These are phyloP conservation scores for Rauvolfia tetraphylla DNA, from an alignment of 257 asterid species.

Conservation along the genomic window DNA sequence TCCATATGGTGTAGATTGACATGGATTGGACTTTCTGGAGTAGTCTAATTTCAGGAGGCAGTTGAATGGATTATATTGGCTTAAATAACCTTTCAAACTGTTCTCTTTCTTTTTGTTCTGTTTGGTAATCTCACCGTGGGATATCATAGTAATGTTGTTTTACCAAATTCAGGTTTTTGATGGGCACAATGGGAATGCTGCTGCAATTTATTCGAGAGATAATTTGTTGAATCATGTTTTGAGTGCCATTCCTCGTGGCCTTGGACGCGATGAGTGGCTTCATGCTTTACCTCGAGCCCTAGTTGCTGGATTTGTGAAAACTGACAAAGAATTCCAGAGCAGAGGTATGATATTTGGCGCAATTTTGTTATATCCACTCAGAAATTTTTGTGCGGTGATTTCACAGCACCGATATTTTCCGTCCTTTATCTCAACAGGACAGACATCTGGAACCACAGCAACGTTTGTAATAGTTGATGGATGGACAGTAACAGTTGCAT, in stretches of 20 bases:
- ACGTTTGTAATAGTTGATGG: constrained; percentile 81
- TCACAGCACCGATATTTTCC: constrained; percentile 3
- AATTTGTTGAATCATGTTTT: constrained; percentile 51
- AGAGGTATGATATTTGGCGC: constrained; percentile 45
- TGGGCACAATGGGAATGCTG: constrained; percentile 81
- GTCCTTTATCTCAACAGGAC: constrained; percentile 38
- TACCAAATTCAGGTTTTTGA: constrained; percentile 52
- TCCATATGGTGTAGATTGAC: not conserved
- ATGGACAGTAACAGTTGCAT: constrained; percentile 88
- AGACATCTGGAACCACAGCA: constrained; percentile 90
- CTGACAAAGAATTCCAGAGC: constrained; percentile 83
- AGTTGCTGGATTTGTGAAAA: constrained; percentile 84
- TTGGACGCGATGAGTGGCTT: constrained; percentile 77
- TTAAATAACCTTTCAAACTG: not conserved
- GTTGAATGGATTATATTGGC: not conserved
- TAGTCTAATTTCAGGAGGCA: not conserved
- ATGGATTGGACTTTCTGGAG: not conserved
- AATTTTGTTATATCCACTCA: not conserved
- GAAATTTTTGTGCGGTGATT: not conserved
- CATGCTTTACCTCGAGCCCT: constrained; percentile 86
- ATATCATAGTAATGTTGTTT: not conserved
- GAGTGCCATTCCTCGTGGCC: constrained; percentile 64
- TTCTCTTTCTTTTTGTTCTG: not conserved
- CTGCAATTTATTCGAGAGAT: constrained; percentile 70
- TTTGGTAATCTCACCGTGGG: not conserved